A percentile compares a stretch with the other conserved stretches of the same genome.
Evolutionary conservation across 805 yeast species (phyloP).

Genomic region (Teunomyces pallodes): DNA sequence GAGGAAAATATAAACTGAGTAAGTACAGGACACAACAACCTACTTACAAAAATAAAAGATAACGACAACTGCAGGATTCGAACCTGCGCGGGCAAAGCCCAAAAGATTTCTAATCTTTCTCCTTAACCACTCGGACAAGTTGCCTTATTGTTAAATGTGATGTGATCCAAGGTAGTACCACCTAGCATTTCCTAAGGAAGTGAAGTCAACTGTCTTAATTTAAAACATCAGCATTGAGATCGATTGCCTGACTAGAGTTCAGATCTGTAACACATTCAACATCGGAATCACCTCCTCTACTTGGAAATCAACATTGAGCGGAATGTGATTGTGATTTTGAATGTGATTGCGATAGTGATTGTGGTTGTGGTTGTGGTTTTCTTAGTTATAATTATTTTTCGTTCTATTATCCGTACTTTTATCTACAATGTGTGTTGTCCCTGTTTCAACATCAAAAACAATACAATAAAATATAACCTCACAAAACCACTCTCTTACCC

Average conservation of each 20-base stretch:
- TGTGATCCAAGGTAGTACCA: not conserved
- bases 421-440: not conserved
- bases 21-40: not conserved
- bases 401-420: not conserved
- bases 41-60: constrained; percentile 13
- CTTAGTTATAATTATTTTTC: no score
- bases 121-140: constrained; percentile 50
- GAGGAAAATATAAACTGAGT: not conserved
- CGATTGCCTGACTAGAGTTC: no score
- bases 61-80: constrained; percentile 50
- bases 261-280: no score
- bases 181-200: not conserved
- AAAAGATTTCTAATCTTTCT: constrained; percentile 48
- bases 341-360: no score
- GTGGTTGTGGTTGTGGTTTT: no score
- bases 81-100: constrained; percentile 53
- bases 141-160: constrained; percentile 20
- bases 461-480: not conserved
- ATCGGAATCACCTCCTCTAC: no score
- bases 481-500: not conserved
- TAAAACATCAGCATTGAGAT: no score
- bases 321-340: no score
- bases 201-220: not conserved
- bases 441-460: not conserved
- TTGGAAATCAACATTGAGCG: no score